Conservation (phyloP, 148 eudicot species). For the Dysphania ambrosioides region DNA sequence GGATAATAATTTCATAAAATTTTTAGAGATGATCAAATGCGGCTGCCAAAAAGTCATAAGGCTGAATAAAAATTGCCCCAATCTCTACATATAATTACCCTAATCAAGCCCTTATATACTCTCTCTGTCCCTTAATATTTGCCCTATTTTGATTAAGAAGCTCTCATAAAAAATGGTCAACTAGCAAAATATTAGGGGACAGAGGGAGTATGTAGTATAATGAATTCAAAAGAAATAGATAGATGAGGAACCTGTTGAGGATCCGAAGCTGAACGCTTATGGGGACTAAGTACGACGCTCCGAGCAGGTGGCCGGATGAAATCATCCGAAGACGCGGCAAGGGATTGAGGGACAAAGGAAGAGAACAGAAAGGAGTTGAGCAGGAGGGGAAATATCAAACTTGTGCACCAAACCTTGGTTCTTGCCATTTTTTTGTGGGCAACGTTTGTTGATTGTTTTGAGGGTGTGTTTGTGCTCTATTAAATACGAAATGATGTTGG, state of each 20-base stretch:
- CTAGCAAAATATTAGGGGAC: too few relatives aligned
- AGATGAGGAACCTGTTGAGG: slow-evolving; percentile 48
- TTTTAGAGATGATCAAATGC: background rate
- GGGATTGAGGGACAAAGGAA: background rate
- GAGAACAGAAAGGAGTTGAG: slow-evolving; percentile 17
- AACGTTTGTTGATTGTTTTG: background rate
- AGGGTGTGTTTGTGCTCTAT: background rate
- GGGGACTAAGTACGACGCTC: slow-evolving; percentile 31
- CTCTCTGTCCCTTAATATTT: too few relatives aligned
- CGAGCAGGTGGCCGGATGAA: slow-evolving; percentile 48
- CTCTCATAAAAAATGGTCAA: too few relatives aligned
- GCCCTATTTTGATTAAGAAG: too few relatives aligned
- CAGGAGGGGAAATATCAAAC: slow-evolving; percentile 15
- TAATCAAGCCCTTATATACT: too few relatives aligned
- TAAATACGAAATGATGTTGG: background rate
- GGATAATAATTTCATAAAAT: too few relatives aligned
- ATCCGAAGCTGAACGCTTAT: slow-evolving; percentile 37
- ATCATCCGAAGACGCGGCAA: slow-evolving; percentile 25
- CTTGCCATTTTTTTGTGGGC: slow-evolving; percentile 12
- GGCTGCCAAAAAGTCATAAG: too few relatives aligned
- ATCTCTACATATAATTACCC: too few relatives aligned
- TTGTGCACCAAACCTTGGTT: slow-evolving; percentile 28
- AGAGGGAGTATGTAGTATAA: too few relatives aligned
- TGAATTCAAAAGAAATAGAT: background rate
- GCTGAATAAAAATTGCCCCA: too few relatives aligned